phyloP scores from a whole-genome alignment of 75 land plant species.

The Azolla pinnata region DNA sequence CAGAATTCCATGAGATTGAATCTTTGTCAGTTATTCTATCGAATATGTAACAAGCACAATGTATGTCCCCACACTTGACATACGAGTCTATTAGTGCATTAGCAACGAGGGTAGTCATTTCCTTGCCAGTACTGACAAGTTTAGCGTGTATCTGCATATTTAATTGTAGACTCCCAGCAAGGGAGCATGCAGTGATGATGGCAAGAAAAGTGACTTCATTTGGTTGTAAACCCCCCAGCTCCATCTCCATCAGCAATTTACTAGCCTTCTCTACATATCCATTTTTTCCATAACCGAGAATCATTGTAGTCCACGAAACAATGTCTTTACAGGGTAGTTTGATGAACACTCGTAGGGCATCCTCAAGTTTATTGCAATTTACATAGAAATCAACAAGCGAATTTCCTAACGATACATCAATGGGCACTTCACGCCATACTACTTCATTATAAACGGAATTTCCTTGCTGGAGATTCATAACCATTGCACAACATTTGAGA shows the following conservation, averaged over 20 bases:
- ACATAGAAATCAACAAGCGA: slow-evolving; percentile 14
- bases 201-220: slow-evolving; percentile 25
- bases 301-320: slow-evolving; percentile 44
- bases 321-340: slow-evolving; percentile 32
- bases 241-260: slow-evolving; percentile 25
- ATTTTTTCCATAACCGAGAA: slow-evolving; percentile 27
- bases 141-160: slow-evolving; percentile 31
- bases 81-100: slow-evolving; percentile 43
- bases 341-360: slow-evolving; percentile 31
- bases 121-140: slow-evolving; percentile 14
- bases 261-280: slow-evolving; percentile 24
- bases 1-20: slow-evolving; percentile 41
- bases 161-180: slow-evolving; percentile 15
- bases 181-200: slow-evolving; percentile 26
- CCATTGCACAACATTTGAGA: slow-evolving; percentile 19
- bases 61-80: slow-evolving; percentile 35
- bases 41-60: slow-evolving; percentile 22
- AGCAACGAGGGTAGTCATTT: slow-evolving; percentile 22
- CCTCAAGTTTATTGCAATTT: slow-evolving; percentile 20
- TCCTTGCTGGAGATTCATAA: slow-evolving; percentile 14
- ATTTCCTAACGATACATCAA: slow-evolving; percentile 23
- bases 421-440: slow-evolving; percentile 12
- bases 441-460: slow-evolving; percentile 17
- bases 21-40: slow-evolving; percentile 24
- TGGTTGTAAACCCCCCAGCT: slow-evolving; percentile 9